These are phyloP conservation scores for Nephelium lappaceum DNA, from an alignment of 345 rosid genomes.

Conservation along the genomic window DNA sequence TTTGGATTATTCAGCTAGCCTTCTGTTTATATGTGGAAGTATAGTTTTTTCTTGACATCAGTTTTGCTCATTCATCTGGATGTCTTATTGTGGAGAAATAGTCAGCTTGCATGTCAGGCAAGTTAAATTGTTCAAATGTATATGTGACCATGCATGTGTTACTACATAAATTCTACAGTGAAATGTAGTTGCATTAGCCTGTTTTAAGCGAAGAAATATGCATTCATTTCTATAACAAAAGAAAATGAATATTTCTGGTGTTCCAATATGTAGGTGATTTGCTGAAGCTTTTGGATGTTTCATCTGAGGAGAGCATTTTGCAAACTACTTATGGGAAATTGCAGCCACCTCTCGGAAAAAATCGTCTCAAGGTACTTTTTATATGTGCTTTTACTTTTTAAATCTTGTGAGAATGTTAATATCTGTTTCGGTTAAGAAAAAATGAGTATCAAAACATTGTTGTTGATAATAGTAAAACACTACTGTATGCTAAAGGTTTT, in stretches of 20 bases:
- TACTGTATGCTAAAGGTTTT: neutral
- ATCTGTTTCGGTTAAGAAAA: neutral
- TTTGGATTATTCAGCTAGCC: neutral
- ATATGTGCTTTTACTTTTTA: neutral
- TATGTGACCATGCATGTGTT: neutral
- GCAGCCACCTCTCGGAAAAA: constrained; percentile 96
- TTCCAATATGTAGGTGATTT: constrained; percentile 62
- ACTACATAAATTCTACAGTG: neutral
- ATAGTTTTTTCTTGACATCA: neutral
- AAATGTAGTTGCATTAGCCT: neutral
- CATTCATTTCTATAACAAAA: neutral
- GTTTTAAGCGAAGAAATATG: neutral
- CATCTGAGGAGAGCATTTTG: constrained; percentile 57
- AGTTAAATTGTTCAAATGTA: neutral
- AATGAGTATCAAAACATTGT: neutral
- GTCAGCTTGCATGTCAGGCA: neutral
- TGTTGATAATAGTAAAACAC: neutral
- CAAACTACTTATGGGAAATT: constrained; percentile 85
- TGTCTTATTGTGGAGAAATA: neutral
- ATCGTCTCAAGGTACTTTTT: constrained; percentile 73
- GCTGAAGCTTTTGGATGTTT: constrained; percentile 76
- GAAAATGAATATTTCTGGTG: neutral
- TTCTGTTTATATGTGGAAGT: neutral
- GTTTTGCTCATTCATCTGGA: neutral
- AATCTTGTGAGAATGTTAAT: neutral